A percentile compares a stretch with the other conserved stretches of the same genome.
Evolutionary conservation across 2,329 filamentous ascomycete species (phyloP).

Genomic region (Curvularia lunata): DNA sequence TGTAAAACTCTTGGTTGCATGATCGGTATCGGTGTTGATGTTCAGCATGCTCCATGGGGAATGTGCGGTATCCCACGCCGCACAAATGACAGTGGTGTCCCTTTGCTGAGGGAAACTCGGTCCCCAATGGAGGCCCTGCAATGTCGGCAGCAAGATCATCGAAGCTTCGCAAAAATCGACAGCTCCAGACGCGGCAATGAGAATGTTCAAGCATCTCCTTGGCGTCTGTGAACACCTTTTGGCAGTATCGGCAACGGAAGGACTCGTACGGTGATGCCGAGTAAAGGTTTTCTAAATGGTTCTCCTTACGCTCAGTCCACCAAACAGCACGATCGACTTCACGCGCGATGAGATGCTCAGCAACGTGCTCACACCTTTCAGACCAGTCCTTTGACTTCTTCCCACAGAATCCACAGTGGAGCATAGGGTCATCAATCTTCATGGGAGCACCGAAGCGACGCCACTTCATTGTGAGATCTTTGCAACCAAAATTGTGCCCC

Average conservation of each 20-base stretch:
- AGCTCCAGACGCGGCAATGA: slow-evolving; percentile 46
- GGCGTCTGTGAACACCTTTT: slow-evolving; percentile 41
- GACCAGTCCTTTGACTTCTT: slow-evolving; percentile 42
- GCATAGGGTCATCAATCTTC: slow-evolving; percentile 45
- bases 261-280: slow-evolving; percentile 37
- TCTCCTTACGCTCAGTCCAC: slow-evolving; percentile 43
- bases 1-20: slow-evolving; percentile 45
- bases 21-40: slow-evolving; percentile 43
- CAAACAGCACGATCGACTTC: slow-evolving; percentile 39
- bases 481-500: slow-evolving; percentile 45
- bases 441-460: slow-evolving; percentile 44
- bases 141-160: slow-evolving; percentile 45
- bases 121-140: slow-evolving; percentile 39
- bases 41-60: slow-evolving; percentile 44
- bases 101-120: slow-evolving; percentile 44
- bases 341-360: slow-evolving; percentile 40
- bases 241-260: slow-evolving; percentile 44
- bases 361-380: slow-evolving; percentile 43
- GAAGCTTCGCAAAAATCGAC: slow-evolving; percentile 43
- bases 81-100: slow-evolving; percentile 47
- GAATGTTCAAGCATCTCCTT: slow-evolving; percentile 43
- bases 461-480: slow-evolving; percentile 46
- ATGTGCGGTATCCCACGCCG: slow-evolving; percentile 41
- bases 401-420: slow-evolving; percentile 46
- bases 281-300: slow-evolving; percentile 43